phyloP scores from a whole-genome alignment of 2,329 filamentous ascomycete genomes.

The Aspergillus luchuensis region DNA sequence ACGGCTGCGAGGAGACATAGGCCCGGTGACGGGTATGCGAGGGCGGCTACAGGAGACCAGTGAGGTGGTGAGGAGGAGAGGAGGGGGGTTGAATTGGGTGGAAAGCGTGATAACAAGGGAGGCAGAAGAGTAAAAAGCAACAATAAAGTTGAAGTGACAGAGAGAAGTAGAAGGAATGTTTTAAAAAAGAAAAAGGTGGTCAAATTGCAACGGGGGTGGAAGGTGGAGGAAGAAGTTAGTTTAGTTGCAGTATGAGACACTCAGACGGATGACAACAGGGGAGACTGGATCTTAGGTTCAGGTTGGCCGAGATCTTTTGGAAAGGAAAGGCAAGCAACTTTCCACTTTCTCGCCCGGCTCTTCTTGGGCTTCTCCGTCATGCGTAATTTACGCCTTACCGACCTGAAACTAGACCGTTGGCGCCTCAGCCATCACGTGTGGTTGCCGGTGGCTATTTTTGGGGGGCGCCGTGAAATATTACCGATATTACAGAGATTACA shows the following conservation, averaged over 20 bases:
- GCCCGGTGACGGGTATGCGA: slow-evolving; percentile 18
- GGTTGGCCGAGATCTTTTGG: slow-evolving; percentile 17
- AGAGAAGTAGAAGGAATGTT: slow-evolving; percentile 3
- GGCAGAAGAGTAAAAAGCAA: background rate
- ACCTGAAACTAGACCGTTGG: slow-evolving; percentile 12
- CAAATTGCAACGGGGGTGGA: background rate
- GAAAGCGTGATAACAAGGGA: slow-evolving; percentile 4
- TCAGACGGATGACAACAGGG: slow-evolving; percentile 15
- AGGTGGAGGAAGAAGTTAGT: background rate
- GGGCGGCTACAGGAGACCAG: slow-evolving; percentile 18
- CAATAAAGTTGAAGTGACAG: background rate
- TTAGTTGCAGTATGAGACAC: background rate
- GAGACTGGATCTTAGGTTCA: slow-evolving; percentile 15
- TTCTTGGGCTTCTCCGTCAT: slow-evolving; percentile 12
- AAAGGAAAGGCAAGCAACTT: slow-evolving; percentile 8
- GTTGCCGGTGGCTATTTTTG: slow-evolving; percentile 25
- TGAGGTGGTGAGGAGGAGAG: background rate
- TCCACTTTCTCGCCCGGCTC: background rate
- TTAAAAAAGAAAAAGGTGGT: background rate
- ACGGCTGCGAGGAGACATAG: slow-evolving; percentile 17
- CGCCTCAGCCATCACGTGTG: slow-evolving; percentile 25
- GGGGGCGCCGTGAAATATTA: slow-evolving; percentile 20
- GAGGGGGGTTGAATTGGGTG: slow-evolving; percentile 3
- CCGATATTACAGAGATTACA: background rate
- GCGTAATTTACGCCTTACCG: slow-evolving; percentile 10